Evolutionary conservation across 345 rosid species (phyloP).

Genomic region (Chamaenerion angustifolium): DNA sequence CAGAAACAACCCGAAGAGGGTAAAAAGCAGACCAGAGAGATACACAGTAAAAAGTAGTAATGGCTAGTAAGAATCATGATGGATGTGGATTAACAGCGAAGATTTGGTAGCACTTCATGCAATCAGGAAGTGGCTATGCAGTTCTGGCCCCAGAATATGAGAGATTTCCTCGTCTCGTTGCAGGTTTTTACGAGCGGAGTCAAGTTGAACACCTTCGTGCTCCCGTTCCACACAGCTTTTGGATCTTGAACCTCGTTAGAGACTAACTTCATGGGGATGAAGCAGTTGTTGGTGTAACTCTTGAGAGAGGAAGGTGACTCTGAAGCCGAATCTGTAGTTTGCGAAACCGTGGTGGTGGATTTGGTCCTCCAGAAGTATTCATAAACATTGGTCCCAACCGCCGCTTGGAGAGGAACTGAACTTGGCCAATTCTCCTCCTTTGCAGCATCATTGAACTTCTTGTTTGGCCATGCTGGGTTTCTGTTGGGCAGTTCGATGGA

Average conservation of each 20-base stretch:
- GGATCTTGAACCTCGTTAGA: slow-evolving; percentile 14
- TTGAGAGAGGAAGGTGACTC: slow-evolving; percentile 5
- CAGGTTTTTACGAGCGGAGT: slow-evolving; percentile 39
- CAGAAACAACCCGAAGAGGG: slow-evolving; percentile 12
- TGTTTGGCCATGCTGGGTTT: slow-evolving; percentile 38
- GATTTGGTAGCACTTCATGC: neutral
- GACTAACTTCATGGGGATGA: slow-evolving; percentile 9
- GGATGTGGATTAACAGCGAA: neutral
- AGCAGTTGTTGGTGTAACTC: slow-evolving; percentile 6
- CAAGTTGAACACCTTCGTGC: slow-evolving; percentile 10
- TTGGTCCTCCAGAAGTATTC: slow-evolving; percentile 64
- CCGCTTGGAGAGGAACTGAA: slow-evolving; percentile 7
- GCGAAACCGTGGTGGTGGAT: slow-evolving; percentile 6
- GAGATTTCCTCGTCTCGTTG: slow-evolving; percentile 65
- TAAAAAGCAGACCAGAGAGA: neutral
- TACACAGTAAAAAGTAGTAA: neutral
- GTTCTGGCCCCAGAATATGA: slow-evolving; percentile 37
- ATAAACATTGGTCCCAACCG: slow-evolving; percentile 42
- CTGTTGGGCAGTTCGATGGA: slow-evolving; percentile 32
- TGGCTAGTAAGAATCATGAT: neutral
- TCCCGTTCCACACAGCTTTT: slow-evolving; percentile 13
- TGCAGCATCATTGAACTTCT: slow-evolving; percentile 1
- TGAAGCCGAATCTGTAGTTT: slow-evolving; percentile 1
- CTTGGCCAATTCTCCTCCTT: slow-evolving; percentile 10
- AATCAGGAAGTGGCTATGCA: slow-evolving; percentile 16